Base-by-base conservation (phyloP, 768 basidiomycete genomes). In the Dictyophora rubrovolvata region DNA sequence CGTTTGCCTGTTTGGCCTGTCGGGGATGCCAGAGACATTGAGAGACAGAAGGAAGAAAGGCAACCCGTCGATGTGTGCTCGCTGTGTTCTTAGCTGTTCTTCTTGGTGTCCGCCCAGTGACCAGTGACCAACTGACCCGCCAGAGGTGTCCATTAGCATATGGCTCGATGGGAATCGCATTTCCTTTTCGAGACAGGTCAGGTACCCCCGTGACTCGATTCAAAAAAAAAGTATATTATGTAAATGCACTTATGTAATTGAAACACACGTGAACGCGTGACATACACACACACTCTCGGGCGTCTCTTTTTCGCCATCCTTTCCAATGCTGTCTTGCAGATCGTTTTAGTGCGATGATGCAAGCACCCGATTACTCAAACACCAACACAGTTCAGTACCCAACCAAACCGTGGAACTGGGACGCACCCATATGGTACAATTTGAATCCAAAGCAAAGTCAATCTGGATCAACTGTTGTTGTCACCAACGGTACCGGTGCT, bases 1-100 rank as follows among this genome's bases (percentile, higher is more conserved):
- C 83, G 78, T 70, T 87, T 87, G 6, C 83, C 83, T 28, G 81
- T 79, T 55, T 74, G 68, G 11, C 84, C 79, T 53, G 80, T 74
- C 52, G 80, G 72, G 53, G 85, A 83, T 62, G 84, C 84, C 69
- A 84, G 73, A 59, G 86, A 87, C 86, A 87, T 87, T 42, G 42
- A n/a, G 42, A 12, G 42, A 42, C 7, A 48, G 48, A 28, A 28
- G 28, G 42, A 4, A 42, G 42, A 42, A 42, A n/a, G n/a, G n/a
- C n/a, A n/a, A n/a, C n/a, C n/a, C n/a, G n/a, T n/a, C n/a, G 42
- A 42, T 4, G 11, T n/a, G 42, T 12, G 42, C 12, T 42, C 12
- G 12, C 42, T 12, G 14, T 37, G 14, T 42, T 42, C n/a, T 12
- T 42, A n/a, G 14, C n/a, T 42, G 42, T 42, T 9, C n/a, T 9